Percentiles rank a stretch among this genome's conserved stretches.
phyloP scores from a whole-genome alignment of 2,329 filamentous ascomycete genomes.

The Magnaporthiopsis incrustans region DNA sequence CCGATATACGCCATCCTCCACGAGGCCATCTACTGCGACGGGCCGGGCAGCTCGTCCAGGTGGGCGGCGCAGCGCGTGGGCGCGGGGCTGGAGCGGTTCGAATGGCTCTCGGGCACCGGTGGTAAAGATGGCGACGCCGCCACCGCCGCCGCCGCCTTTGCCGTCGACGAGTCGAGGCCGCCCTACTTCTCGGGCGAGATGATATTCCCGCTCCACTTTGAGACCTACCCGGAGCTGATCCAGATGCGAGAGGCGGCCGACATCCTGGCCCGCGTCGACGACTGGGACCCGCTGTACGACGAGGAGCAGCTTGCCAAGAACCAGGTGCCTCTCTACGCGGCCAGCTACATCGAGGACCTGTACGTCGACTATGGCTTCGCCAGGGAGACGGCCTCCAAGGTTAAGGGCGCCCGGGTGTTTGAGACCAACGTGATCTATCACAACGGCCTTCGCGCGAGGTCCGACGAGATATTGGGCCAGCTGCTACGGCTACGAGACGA shows the following conservation, averaged over 20 bases:
- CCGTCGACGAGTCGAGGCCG: conserved; percentile 32
- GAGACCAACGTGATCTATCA: conserved; percentile 86
- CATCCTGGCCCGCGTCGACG: conserved; percentile 55
- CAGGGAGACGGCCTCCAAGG: conserved; percentile 62
- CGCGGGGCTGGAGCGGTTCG: conserved; percentile 34
- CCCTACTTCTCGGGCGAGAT: conserved; percentile 88
- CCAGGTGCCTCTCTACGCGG: conserved; percentile 77
- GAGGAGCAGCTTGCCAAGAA: conserved; percentile 65
- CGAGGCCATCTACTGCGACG: conserved; percentile 79
- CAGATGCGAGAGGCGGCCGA: conserved; percentile 61
- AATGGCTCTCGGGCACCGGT: conserved; percentile 37
- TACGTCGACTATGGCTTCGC: conserved; percentile 77
- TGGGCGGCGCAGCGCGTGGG: conserved; percentile 70
- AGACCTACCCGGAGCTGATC: conserved; percentile 69
- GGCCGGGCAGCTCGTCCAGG: conserved; percentile 50
- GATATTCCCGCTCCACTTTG: conserved; percentile 81
- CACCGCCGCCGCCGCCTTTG: conserved; percentile 10
- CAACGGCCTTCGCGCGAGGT: conserved; percentile 65
- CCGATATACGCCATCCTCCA: conserved; percentile 83
- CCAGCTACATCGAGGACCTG: conserved; percentile 81
- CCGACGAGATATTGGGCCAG: conserved; percentile 68
- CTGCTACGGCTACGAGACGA: conserved; percentile 72
- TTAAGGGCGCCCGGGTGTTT: conserved; percentile 71
- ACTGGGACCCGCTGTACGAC: conserved; percentile 75
- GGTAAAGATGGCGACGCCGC: neutral